Percentiles rank a stretch among this genome's conserved stretches.
These are phyloP conservation scores for Kwoniella pini DNA, from an alignment of 768 basidiomycete genomes.

Conservation along the genomic window DNA sequence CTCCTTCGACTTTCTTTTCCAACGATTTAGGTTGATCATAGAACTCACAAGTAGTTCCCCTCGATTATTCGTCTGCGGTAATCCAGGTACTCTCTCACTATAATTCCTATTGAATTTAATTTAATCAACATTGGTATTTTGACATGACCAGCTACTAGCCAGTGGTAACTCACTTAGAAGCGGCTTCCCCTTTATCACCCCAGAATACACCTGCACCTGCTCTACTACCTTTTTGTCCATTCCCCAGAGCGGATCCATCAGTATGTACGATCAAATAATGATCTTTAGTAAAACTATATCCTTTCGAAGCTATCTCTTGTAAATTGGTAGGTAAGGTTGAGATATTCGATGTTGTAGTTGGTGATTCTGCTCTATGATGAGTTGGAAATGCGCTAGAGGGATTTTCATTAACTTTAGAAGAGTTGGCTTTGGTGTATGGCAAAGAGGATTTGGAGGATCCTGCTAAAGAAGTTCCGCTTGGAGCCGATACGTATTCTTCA, in stretches of 20 bases:
- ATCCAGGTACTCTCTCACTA: conserved; percentile 61
- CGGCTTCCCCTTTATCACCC: conserved; percentile 58
- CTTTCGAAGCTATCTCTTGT: conserved; percentile 17
- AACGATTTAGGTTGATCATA: conserved; percentile 1
- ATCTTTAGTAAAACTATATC: conserved; percentile 36
- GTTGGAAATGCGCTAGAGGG: conserved; percentile 22
- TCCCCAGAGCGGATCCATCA: conserved; percentile 84
- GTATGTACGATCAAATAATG: conserved; percentile 65
- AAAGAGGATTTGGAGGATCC: conserved; percentile 8
- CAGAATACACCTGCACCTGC: conserved; percentile 93
- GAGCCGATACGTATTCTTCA: conserved; percentile 58
- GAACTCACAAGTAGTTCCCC: conserved; percentile 77
- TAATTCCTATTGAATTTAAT: conserved; percentile 63
- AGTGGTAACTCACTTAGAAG: conserved; percentile 28
- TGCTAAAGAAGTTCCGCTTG: background rate
- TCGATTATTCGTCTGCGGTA: conserved; percentile 57
- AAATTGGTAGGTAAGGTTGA: conserved; percentile 19
- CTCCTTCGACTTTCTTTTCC: background rate
- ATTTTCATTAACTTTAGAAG: no score
- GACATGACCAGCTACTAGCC: no score
- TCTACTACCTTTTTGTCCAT: conserved; percentile 66
- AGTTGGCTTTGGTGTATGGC: no score
- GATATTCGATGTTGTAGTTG: conserved; percentile 17
- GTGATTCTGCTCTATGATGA: conserved; percentile 19
- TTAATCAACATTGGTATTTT: background rate